Base-by-base conservation (phyloP, 2,329 filamentous ascomycete genomes). In the Xylariaceae sp. region DNA sequence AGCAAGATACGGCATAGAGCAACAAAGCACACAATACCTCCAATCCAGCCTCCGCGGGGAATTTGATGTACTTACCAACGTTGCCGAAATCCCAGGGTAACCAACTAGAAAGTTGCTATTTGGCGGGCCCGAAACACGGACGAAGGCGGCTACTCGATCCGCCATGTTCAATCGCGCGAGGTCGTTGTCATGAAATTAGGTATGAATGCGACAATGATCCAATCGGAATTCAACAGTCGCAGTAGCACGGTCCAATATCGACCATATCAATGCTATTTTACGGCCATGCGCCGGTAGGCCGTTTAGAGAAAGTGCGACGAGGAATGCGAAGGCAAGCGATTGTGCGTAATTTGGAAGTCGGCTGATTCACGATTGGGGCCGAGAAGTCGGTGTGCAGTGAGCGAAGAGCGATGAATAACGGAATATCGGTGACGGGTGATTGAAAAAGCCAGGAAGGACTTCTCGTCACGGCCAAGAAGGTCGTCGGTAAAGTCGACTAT, bases 91-190 rank as follows among this genome's bases (percentile, higher is more conserved):
- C 65, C 94, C 94, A 53, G 94, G 94, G 73, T 97, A 99, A 65
- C 94, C 94, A 65, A 97, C 90, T 62, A 97, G 80, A 71, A 96
- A 96, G 75, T 89, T 94, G 75, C 90, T 94, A 76, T 99, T 99
- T 65, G 94, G 91, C 70, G 91, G 91, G 70, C 94, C 94, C 64
- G 91, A 95, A 75, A 99, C 91, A 80, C 94, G 88, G 77, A 99
- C 94, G 73, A 89, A 89, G 71, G 88, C 88, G 73, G 86, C 81
- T 78, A 85, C 85, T 66, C 73, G 65, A 55, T 79, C 73, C 50
- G 64, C 60, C 67, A 70, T 70, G 45, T 57, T 66, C 51, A 45
- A 51, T 51, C 41, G 55, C 54, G 54, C 56, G 40, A 51, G 45
- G 51, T 50, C 50, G 49, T 58, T 59, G 56, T 58, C 55, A 60